Evolutionary conservation across 2,329 filamentous ascomycete genomes (phyloP), one percentile per base, ranked within the genome.

Genomic region (Graphiopsis chlorocephala): DNA sequence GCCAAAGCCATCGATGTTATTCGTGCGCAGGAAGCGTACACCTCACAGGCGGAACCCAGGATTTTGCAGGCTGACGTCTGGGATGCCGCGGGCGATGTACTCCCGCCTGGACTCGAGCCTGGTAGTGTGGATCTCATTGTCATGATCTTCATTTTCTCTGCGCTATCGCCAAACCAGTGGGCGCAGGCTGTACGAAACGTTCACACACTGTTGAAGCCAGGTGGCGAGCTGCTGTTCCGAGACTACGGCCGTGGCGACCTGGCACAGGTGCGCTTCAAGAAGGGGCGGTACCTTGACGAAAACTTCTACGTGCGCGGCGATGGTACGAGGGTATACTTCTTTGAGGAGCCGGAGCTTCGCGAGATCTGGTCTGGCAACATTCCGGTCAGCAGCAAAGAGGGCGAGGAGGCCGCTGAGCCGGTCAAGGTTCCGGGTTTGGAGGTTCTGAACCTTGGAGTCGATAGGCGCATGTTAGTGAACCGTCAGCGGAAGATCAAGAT

Each of bases 271-370:
- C 86, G 95, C 65, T 98, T 99, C 82, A 96, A 95, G 80, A 97
- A 97, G 80, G 92, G 92, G 14, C 85, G 95, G 47, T 98, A 94
- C 74, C 84, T 99, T 74, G 91, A 93, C 64, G 95, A 98, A 78
- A 99, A 98, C 75, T 99, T 99, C 73, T 99, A 99, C 76, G 91
- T 97, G 52, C 84, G 95, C 35, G 95, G 95, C 1, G 95, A 99
- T 77, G 95, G 95, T 1, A 99, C 95, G 4, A 86, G 95, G 7
- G 95, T 99, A 0, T 99, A 98, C 78, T 99, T 99, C 78, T 99
- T 99, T 74, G 94, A 97, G 64, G 84, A 88, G 76, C 88, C 93
- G 35, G 90, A 99, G 79, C 81, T 99, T 62, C 84, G 85, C 61
- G 77, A 84, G 50, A 94, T 98, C 66, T 98, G 94, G 94, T 83